A percentile compares a stretch with the other conserved stretches of the same genome.
phyloP scores from a whole-genome alignment of 345 rosid genomes.

The Linum lewisii region DNA sequence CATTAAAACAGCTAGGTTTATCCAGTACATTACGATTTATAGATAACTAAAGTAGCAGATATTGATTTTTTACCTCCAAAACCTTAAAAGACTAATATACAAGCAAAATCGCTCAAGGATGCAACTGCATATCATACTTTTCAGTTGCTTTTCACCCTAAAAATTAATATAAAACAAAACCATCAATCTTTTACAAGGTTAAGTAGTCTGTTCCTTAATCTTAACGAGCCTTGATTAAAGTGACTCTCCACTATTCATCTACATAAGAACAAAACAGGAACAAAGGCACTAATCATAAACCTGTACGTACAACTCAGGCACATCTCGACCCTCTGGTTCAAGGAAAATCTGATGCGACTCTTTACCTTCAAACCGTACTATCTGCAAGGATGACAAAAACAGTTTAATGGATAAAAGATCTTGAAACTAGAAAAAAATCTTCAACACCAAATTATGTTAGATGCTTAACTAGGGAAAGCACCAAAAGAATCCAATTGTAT shows the following conservation, averaged over 20 bases:
- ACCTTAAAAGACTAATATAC: not conserved
- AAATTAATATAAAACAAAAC: not conserved
- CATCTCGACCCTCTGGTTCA: slow-evolving; percentile 94
- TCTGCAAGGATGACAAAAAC: slow-evolving; percentile 23
- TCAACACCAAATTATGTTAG: too few species aligned
- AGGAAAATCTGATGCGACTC: slow-evolving; percentile 99
- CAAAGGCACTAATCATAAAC: slow-evolving; percentile 21
- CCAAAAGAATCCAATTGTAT: too few species aligned
- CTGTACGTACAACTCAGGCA: slow-evolving; percentile 97
- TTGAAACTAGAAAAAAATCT: too few species aligned
- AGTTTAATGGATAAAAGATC: not conserved
- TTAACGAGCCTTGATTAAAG: not conserved
- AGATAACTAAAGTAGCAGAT: too few species aligned
- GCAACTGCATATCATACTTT: not conserved
- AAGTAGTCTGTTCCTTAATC: not conserved
- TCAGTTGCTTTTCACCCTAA: not conserved
- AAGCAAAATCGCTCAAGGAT: not conserved
- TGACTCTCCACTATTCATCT: not conserved
- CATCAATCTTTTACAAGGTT: not conserved
- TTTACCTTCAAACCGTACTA: slow-evolving; percentile 91
- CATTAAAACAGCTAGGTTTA: too few species aligned
- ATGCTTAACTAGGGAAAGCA: too few species aligned
- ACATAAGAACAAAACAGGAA: not conserved
- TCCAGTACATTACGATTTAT: too few species aligned
- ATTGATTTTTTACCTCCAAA: not conserved